Evolutionary conservation across 2,329 filamentous ascomycete genomes (phyloP).

Genomic region (Arthroderma sp.): DNA sequence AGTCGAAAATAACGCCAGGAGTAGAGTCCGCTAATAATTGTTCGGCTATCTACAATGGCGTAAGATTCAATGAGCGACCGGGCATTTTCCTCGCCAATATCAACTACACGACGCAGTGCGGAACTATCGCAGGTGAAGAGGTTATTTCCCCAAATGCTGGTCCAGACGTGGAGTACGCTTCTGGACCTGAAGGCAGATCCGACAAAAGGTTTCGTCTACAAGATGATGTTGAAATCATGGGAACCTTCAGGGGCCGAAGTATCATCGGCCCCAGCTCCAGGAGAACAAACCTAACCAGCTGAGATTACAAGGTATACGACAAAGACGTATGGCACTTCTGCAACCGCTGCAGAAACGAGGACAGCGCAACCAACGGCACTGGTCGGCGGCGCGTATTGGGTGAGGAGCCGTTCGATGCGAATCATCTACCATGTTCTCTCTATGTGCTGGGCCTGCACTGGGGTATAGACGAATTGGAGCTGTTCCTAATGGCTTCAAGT

Average conservation of each 20-base stretch:
- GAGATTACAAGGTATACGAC: background rate
- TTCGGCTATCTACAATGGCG: background rate
- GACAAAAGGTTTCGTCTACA: slow-evolving; percentile 2
- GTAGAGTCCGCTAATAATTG: background rate
- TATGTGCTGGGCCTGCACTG: slow-evolving; percentile 2
- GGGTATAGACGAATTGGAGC: slow-evolving; percentile 7
- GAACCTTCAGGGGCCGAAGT: background rate
- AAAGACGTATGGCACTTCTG: background rate
- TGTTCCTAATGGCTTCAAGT: too few relatives aligned
- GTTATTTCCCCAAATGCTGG: slow-evolving; percentile 9
- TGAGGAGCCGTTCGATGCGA: slow-evolving; percentile 9
- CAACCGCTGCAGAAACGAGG: background rate
- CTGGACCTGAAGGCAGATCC: background rate
- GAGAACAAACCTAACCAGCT: background rate
- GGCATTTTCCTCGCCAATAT: slow-evolving; percentile 10
- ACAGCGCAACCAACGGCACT: background rate
- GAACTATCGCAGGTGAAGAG: slow-evolving; percentile 4
- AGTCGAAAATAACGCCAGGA: slow-evolving; percentile 12
- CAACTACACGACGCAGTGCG: slow-evolving; percentile 3
- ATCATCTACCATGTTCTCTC: slow-evolving; percentile 6
- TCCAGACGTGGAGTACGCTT: slow-evolving; percentile 7
- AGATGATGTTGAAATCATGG: background rate
- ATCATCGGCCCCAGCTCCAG: slow-evolving; percentile 1
- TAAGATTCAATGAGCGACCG: slow-evolving; percentile 4
- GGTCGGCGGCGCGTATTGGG: background rate